Evolutionary conservation across 208 protist genomes (phyloP), one percentile per base, ranked within the genome.

Genomic region (Leptomonas seymouri): DNA sequence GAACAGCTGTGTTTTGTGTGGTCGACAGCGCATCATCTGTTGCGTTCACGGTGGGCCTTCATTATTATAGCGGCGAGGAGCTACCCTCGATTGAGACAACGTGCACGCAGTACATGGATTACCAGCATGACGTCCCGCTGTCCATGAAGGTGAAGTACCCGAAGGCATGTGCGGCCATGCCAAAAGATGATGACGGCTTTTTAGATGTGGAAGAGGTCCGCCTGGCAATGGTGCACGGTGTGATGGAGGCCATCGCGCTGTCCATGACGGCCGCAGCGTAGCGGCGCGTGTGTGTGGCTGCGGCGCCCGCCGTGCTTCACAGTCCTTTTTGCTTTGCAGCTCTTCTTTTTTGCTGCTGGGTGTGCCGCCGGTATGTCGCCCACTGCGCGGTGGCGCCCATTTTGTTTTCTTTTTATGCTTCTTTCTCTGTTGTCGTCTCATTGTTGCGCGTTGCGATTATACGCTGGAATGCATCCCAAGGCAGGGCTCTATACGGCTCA

Each of bases 1-100:
- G 64, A 36, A 76, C 62, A 2, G 86, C 78, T 16, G 51, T 62
- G 18, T 89, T 81, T 63, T 74, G 78, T 41, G 75, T 84, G 1
- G 69, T 87, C 12, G 78, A 86, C 65, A 21, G 71, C 36, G 56
- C 8, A 18, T 85, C 78, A 46, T 48, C 61, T 21, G 42, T 62
- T 60, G 60, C 58, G 73, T 88, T 89, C 71, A 81, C 59, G 27
- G 76, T 89, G 20, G 59, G 46, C 0, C 53, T 90, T 61, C 87
- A 81, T 55, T 86, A 85, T 75, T 58, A 75, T 61, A 74, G 60
- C 34, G 73, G 72, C 12, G 23, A 44, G n/a, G 80, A 77, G 23
- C 54, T 88, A 9, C 81, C 81, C 1, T 80, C 74, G 20, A 67
- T 87, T 11, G 78, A 71, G 15, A 71, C 84, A 14, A 79, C 74